Evolutionary conservation across 345 rosid species (phyloP).

Genomic region (Anacardium occidentale): DNA sequence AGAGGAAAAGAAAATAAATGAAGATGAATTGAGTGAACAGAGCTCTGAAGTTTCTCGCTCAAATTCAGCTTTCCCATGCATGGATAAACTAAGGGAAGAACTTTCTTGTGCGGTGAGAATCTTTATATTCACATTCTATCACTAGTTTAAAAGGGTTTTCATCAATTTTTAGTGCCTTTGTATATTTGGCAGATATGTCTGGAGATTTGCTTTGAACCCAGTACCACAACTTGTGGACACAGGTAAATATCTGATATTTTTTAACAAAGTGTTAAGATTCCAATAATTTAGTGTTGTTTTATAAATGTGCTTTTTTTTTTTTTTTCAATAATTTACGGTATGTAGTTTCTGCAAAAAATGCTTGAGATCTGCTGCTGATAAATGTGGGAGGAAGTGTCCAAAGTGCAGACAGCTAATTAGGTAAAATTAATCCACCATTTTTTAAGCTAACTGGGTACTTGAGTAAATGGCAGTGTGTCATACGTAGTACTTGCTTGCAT

Average conservation of each 20-base stretch:
- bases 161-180: background rate
- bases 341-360: constrained; percentile 90
- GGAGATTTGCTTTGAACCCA: constrained; percentile 94
- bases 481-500: background rate
- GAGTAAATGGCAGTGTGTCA: background rate
- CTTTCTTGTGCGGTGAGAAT: constrained; percentile 90
- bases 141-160: background rate
- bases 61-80: constrained; percentile 43
- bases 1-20: constrained; percentile 18
- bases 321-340: background rate
- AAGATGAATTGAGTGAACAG: constrained; percentile 26
- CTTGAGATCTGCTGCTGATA: constrained; percentile 74
- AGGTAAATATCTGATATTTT: constrained; percentile 40
- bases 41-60: constrained; percentile 30
- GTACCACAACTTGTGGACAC: constrained; percentile 94
- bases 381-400: constrained; percentile 91
- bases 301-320: background rate
- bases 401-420: constrained; percentile 89
- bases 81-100: constrained; percentile 85
- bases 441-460: background rate
- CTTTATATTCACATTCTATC: constrained; percentile 1
- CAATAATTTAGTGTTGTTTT: background rate
- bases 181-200: constrained; percentile 66
- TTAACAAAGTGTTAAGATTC: background rate
- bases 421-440: constrained; percentile 28